Percentiles rank a stretch among this genome's conserved stretches.
Evolutionary conservation across 305 asterid genomes (phyloP).

Genomic region (Fraxinus nigra): DNA sequence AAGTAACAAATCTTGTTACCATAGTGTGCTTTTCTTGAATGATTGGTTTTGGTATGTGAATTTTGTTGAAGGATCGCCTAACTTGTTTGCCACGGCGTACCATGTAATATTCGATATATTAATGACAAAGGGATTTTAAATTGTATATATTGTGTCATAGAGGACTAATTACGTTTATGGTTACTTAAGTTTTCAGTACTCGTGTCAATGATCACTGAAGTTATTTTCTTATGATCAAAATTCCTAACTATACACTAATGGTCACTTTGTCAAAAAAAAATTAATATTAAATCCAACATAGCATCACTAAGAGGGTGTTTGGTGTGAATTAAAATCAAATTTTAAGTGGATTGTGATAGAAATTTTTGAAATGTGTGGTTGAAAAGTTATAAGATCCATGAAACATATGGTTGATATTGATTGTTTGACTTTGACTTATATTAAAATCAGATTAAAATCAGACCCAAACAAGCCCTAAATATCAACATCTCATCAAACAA

Average conservation of each 20-base stretch:
- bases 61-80: background rate
- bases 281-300: background rate
- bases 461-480: too few relatives aligned
- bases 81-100: background rate
- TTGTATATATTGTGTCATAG: background rate
- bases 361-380: too few relatives aligned
- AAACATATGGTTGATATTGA: too few relatives aligned
- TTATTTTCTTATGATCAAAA: too few relatives aligned
- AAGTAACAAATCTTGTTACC: slow-evolving; percentile 39
- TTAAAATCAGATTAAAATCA: too few relatives aligned
- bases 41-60: background rate
- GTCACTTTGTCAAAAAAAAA: too few relatives aligned
- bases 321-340: too few relatives aligned
- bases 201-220: background rate
- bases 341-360: too few relatives aligned
- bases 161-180: background rate
- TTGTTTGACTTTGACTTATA: too few relatives aligned
- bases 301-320: too few relatives aligned
- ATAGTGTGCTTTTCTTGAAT: slow-evolving; percentile 11
- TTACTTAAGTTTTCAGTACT: background rate
- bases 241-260: too few relatives aligned
- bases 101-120: background rate
- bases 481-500: background rate
- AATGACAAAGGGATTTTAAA: background rate
- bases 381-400: too few relatives aligned